Percentiles rank a stretch among this genome's conserved stretches.
These are phyloP conservation scores for Byssochlamys sp. DNA, from an alignment of 2,329 filamentous ascomycete genomes.

Conservation along the genomic window DNA sequence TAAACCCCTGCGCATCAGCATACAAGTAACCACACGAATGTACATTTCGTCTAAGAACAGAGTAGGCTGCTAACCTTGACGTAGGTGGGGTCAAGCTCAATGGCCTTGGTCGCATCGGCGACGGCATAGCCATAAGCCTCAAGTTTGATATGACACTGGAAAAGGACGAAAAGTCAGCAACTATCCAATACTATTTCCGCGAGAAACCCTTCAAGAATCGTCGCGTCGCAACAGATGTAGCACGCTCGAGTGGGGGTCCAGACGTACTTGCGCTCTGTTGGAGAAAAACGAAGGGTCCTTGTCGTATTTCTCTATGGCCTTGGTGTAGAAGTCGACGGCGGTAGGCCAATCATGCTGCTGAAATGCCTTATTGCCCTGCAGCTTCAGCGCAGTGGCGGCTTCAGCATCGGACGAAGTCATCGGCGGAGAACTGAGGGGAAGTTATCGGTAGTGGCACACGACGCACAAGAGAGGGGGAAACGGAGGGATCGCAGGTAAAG, in stretches of 20 bases:
- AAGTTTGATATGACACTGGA: conserved; percentile 82
- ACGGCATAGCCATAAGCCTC: conserved; percentile 92
- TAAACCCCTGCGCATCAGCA: background rate
- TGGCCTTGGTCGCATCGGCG: conserved; percentile 77
- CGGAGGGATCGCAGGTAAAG: background rate
- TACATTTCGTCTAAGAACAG: background rate
- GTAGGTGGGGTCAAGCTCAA: conserved; percentile 78
- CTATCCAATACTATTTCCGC: background rate
- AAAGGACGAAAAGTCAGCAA: conserved; percentile 8
- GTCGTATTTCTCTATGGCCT: conserved; percentile 76
- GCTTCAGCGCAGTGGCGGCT: conserved; percentile 75
- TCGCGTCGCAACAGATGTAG: conserved; percentile 26
- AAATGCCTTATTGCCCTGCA: conserved; percentile 91
- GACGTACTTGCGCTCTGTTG: conserved; percentile 80
- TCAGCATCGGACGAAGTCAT: conserved; percentile 43
- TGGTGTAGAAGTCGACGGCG: conserved; percentile 72
- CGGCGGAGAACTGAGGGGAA: conserved; percentile 2
- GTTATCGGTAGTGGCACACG: background rate
- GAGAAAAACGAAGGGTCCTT: conserved; percentile 83
- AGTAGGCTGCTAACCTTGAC: conserved; percentile 57
- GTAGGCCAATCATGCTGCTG: conserved; percentile 72
- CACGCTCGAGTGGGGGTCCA: conserved; percentile 4
- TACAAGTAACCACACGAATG: background rate
- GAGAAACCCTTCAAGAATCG: conserved; percentile 37
- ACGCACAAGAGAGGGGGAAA: conserved; percentile 7